A percentile compares a stretch with the other conserved stretches of the same genome.
These are phyloP conservation scores for Cytospora mali DNA, from an alignment of 2,329 filamentous ascomycete genomes.

Conservation along the genomic window DNA sequence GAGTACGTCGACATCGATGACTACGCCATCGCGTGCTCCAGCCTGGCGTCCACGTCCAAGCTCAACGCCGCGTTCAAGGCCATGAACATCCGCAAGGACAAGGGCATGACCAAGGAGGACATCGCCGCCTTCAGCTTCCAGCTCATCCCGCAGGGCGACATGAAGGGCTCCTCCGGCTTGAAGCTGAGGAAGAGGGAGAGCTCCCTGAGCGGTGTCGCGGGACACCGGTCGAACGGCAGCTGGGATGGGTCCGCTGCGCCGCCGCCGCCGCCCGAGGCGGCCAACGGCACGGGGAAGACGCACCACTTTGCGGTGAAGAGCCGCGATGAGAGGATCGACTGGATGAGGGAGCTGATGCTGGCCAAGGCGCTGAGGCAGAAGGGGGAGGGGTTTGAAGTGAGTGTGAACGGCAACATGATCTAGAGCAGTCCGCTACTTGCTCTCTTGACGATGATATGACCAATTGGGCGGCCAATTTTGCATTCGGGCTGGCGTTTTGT, in stretches of 20 bases:
- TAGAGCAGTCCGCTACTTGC: constrained; percentile 38
- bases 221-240: constrained; percentile 24
- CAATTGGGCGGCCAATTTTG: constrained; percentile 8
- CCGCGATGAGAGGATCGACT: constrained; percentile 90
- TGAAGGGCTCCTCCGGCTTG: constrained; percentile 51
- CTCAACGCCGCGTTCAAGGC: constrained; percentile 86
- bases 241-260: constrained; percentile 29
- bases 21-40: constrained; percentile 84
- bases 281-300: constrained; percentile 73
- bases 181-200: constrained; percentile 57
- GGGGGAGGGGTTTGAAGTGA: constrained; percentile 79
- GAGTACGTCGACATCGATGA: constrained; percentile 87
- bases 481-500: constrained; percentile 26
- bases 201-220: constrained; percentile 39
- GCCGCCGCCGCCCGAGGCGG: constrained; percentile 46
- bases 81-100: constrained; percentile 63
- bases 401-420: constrained; percentile 79
- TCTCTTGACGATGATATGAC: constrained; percentile 17
- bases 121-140: constrained; percentile 80
- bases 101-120: constrained; percentile 52
- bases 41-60: constrained; percentile 74
- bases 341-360: constrained; percentile 94
- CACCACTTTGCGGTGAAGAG: constrained; percentile 92
- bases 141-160: constrained; percentile 69
- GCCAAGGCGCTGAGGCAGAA: constrained; percentile 86